phyloP scores from a whole-genome alignment of 2,329 filamentous ascomycete species.

The Volutella citrinella region DNA sequence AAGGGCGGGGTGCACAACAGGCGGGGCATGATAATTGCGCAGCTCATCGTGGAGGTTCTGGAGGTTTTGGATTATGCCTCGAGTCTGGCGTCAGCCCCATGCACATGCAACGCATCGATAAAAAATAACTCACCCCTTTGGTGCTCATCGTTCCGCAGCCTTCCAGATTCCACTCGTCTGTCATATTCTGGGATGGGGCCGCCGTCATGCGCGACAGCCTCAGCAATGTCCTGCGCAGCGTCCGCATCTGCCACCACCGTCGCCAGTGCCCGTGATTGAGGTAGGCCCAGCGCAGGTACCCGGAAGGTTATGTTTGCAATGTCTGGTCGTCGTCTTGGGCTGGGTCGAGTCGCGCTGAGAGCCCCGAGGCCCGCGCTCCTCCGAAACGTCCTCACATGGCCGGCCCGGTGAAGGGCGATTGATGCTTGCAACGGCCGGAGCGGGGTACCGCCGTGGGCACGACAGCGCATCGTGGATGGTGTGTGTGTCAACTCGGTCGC shows the following conservation, averaged over 20 bases:
- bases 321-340: conserved; percentile 6
- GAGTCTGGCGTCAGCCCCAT: conserved; percentile 12
- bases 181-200: conserved; percentile 91
- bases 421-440: conserved; percentile 14
- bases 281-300: conserved; percentile 9
- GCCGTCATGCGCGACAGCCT: conserved; percentile 33
- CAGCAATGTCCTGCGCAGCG: neutral
- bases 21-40: conserved; percentile 66
- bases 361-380: conserved; percentile 16
- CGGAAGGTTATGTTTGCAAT: conserved; percentile 3
- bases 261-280: conserved; percentile 23
- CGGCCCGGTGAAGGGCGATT: conserved; percentile 11
- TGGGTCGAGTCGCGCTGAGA: conserved; percentile 5
- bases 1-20: conserved; percentile 73
- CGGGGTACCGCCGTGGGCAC: conserved; percentile 15
- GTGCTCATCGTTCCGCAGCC: conserved; percentile 82
- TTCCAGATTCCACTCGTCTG: conserved; percentile 68
- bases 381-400: conserved; percentile 19
- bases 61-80: conserved; percentile 83
- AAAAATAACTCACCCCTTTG: conserved; percentile 79
- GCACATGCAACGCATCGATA: too few species aligned
- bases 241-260: conserved; percentile 23
- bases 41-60: conserved; percentile 88
- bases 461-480: conserved; percentile 16
- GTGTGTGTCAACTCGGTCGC: conserved; percentile 4